Evolutionary conservation across 148 eudicot species (phyloP), one percentile per base, ranked within the genome.

Genomic region (Nyssa sinensis): DNA sequence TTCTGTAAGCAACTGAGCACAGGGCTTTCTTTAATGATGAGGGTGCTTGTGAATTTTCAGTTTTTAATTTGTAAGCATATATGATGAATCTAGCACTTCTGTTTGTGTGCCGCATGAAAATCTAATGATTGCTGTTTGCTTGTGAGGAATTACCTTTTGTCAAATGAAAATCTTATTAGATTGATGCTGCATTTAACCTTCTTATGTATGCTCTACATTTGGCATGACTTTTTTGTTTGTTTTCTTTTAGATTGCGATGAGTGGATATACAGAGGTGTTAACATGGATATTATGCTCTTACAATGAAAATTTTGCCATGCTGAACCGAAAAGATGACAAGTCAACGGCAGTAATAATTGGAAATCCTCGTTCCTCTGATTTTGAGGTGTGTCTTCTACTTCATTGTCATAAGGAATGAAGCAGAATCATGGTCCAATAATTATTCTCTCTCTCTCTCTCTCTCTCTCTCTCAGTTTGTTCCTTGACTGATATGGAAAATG

Each of bases 361-460:
- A 63, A 95, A 95, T 84, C 98, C 98, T 21, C 96, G 98, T 29
- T 86, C 98, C 72, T 75, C 98, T 64, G 98, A 95, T 85, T 92
- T 91, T 85, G 99, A 95, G 99, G 99, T 92, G 82, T 72, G 88
- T 80, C 71, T 69, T 55, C 47, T 27, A 14, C 8, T 11, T 49
- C 34, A 19, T 3, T 75, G 13, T 44, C 32, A 35, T n/a, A 7
- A n/a, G 49, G 32, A 25, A 71, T 68, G 55, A 60, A 25, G 59
- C 19, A 55, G 16, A 1, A 13, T 44, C 2, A 44, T 11, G 51
- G 12, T 44, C 51, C 51, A 0, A 14, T 44, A n/a, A n/a, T n/a
- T n/a, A n/a, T n/a, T n/a, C n/a, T n/a, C n/a, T n/a, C n/a, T n/a
- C n/a, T n/a, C n/a, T n/a, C n/a, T n/a, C n/a, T n/a, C n/a, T n/a